These are phyloP conservation scores for Globisporangium okanoganense DNA, from an alignment of 352 stramenopile genomes.

Conservation along the genomic window DNA sequence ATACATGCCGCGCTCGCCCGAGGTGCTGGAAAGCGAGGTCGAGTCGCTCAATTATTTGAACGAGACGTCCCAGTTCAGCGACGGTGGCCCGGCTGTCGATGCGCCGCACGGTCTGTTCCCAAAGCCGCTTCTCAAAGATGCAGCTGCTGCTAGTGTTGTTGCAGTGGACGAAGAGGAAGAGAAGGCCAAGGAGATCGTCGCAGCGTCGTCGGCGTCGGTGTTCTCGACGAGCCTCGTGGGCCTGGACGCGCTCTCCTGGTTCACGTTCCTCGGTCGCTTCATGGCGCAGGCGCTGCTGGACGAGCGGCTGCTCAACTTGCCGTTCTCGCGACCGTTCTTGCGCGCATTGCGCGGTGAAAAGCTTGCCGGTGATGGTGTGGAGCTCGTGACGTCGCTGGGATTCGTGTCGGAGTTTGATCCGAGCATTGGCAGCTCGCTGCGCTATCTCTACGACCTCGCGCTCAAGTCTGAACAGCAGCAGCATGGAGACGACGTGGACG, in stretches of 20 bases:
- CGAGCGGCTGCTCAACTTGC: constrained; percentile 77
- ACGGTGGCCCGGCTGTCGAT: constrained; percentile 30
- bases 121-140: constrained; percentile 23
- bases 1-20: constrained; percentile 36
- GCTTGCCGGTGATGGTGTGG: constrained; percentile 38
- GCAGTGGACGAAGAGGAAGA: constrained; percentile 4
- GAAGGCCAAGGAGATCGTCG: constrained; percentile 1
- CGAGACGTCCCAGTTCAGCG: constrained; percentile 29
- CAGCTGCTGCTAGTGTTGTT: too few relatives aligned
- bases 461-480: constrained; percentile 1
- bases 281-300: constrained; percentile 77
- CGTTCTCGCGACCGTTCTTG: constrained; percentile 72
- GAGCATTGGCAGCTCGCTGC: constrained; percentile 57
- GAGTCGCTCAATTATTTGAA: constrained; percentile 56
- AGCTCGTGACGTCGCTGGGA: constrained; percentile 43
- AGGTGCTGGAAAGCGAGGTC: constrained; percentile 64
- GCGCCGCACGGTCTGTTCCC: constrained; percentile 58
- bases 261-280: constrained; percentile 69
- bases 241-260: constrained; percentile 40
- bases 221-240: constrained; percentile 8
- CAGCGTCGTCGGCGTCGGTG: background rate
- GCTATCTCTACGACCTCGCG: constrained; percentile 42
- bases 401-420: constrained; percentile 71
- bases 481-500: constrained; percentile 14
- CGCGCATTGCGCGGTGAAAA: constrained; percentile 50